Conservation (phyloP, 257 asterid species). For the Rehmannia glutinosa region DNA sequence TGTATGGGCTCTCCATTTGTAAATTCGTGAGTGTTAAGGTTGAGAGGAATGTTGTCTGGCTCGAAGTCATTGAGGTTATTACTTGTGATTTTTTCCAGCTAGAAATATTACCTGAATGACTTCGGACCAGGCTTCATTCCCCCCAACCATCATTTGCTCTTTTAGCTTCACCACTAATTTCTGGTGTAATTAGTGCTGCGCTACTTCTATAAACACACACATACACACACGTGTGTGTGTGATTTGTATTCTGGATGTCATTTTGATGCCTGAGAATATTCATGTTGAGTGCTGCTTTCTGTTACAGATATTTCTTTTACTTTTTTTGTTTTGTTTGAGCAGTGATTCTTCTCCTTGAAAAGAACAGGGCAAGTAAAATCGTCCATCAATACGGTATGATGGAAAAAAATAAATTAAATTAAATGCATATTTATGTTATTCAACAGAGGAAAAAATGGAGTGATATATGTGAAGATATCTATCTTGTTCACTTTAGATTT, state of each 20-base stretch:
- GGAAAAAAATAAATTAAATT: too few relatives aligned
- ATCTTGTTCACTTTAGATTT: not conserved
- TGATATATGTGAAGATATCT: not conserved
- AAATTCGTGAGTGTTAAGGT: constrained; percentile 29
- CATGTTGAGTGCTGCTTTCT: not conserved
- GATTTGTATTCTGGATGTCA: not conserved
- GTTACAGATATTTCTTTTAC: not conserved
- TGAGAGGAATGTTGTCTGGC: constrained; percentile 62
- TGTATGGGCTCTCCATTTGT: too few relatives aligned
- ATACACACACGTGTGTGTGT: not conserved
- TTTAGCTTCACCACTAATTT: not conserved
- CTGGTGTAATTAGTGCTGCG: not conserved
- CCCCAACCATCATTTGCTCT: constrained; percentile 41
- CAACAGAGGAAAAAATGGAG: too few relatives aligned
- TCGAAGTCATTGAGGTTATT: constrained; percentile 45
- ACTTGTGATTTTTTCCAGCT: not conserved
- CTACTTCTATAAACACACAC: not conserved
- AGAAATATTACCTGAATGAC: constrained; percentile 24
- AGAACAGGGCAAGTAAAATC: too few relatives aligned
- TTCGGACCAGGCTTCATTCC: constrained; percentile 85
- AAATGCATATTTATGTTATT: too few relatives aligned
- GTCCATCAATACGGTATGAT: too few relatives aligned
- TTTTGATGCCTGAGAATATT: not conserved
- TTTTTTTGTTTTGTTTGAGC: not conserved
- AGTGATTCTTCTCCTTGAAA: too few relatives aligned